Evolutionary conservation across 2,329 filamentous ascomycete genomes (phyloP).

Genomic region (Penicillium verrucosum): DNA sequence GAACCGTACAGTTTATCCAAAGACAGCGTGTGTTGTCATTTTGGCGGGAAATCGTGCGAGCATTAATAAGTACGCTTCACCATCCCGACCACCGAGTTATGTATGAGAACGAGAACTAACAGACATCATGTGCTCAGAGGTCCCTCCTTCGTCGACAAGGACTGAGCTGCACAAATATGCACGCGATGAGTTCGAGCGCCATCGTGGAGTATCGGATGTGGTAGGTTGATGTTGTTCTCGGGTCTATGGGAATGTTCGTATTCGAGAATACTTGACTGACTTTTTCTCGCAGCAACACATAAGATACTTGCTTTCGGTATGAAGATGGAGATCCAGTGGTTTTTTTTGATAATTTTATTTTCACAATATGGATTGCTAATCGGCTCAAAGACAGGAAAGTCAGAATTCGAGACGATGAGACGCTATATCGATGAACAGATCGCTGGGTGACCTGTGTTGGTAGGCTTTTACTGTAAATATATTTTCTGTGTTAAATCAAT

Average conservation of each 20-base stretch:
- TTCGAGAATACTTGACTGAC: neutral
- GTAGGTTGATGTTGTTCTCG: conserved; percentile 24
- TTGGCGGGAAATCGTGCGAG: conserved; percentile 43
- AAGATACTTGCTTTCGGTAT: conserved; percentile 45
- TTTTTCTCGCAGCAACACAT: conserved; percentile 37
- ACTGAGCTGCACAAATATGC: conserved; percentile 44
- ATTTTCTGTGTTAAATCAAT: neutral
- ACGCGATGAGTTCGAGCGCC: conserved; percentile 44
- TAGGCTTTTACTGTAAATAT: neutral
- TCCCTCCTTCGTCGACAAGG: conserved; percentile 40
- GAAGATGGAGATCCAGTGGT: conserved; percentile 6
- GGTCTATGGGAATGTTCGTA: neutral
- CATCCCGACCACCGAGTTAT: neutral
- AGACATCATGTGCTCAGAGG: conserved; percentile 24
- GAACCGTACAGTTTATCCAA: conserved; percentile 39
- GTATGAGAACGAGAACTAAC: neutral
- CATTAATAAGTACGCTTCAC: conserved; percentile 35
- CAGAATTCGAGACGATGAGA: conserved; percentile 47
- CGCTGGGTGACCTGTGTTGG: conserved; percentile 16
- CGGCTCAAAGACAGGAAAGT: conserved; percentile 41
- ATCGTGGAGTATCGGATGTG: conserved; percentile 43
- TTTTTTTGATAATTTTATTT: too few species aligned
- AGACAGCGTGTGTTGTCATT: conserved; percentile 43
- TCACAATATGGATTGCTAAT: conserved; percentile 5
- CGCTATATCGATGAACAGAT: conserved; percentile 48